Evolutionary conservation across 2,329 filamentous ascomycete genomes (phyloP).

Genomic region (Raffaelea albimanens): DNA sequence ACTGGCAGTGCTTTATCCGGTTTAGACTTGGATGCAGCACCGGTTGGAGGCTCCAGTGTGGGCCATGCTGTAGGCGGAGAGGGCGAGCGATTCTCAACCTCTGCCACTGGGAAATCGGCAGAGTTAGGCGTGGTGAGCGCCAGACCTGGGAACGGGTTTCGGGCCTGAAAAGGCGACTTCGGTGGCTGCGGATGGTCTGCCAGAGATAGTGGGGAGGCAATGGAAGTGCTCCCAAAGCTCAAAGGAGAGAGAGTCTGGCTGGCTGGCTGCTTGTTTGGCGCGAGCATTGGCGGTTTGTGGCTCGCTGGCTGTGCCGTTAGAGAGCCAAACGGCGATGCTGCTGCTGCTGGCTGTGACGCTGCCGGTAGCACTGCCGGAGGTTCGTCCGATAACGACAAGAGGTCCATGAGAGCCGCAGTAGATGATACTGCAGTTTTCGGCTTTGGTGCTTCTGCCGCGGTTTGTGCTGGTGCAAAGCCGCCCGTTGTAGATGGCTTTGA

Average conservation of each 20-base stretch:
- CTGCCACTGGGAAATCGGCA: conserved; percentile 21
- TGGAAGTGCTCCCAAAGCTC: conserved; percentile 18
- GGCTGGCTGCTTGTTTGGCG: conserved; percentile 15
- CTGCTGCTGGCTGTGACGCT: conserved; percentile 7
- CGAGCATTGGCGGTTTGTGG: not conserved
- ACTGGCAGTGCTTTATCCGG: conserved; percentile 3
- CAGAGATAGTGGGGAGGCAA: conserved; percentile 11
- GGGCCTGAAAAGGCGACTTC: conserved; percentile 42
- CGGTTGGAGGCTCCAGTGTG: conserved; percentile 17
- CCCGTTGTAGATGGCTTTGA: too few species aligned
- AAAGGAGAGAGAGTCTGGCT: conserved; percentile 22
- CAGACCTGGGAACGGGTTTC: conserved; percentile 42
- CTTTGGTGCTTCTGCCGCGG: too few species aligned
- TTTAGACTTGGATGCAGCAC: conserved; percentile 7
- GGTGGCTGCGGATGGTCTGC: conserved; percentile 34
- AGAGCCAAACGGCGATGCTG: too few species aligned
- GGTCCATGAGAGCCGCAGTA: conserved; percentile 9
- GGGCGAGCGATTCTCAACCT: conserved; percentile 22
- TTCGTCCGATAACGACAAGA: conserved; percentile 11
- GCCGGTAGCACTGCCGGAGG: too few species aligned
- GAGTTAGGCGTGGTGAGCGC: conserved; percentile 33
- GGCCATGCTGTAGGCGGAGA: conserved; percentile 39
- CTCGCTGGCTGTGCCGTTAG: conserved; percentile 3
- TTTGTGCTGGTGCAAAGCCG: too few species aligned
- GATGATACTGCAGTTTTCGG: not conserved